Evolutionary conservation across 2,329 filamentous ascomycete species (phyloP).

Genomic region (Aspergillus arachidicola): DNA sequence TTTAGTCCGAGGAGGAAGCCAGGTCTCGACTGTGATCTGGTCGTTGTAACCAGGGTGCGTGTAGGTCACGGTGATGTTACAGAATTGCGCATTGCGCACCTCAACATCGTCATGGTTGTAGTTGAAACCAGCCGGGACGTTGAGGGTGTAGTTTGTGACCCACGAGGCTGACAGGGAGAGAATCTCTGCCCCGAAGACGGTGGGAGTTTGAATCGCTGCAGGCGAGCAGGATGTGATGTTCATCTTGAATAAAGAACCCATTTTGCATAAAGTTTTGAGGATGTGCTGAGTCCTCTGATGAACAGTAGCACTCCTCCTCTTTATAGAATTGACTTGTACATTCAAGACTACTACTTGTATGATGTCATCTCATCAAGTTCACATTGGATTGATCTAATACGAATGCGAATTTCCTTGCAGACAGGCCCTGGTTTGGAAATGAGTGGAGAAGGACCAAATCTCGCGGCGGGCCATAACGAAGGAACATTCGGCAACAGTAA

Average conservation of each 20-base stretch:
- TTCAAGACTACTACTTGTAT: no score
- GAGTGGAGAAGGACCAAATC: no score
- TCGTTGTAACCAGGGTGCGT: conserved; percentile 43
- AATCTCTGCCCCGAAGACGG: conserved; percentile 21
- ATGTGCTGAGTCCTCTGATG: no score
- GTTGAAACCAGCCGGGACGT: conserved; percentile 6
- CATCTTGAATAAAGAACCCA: background rate
- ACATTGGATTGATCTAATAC: no score
- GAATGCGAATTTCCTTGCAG: no score
- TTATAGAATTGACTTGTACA: no score
- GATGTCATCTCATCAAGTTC: no score
- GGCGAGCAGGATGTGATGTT: background rate
- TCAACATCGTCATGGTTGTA: conserved; percentile 11
- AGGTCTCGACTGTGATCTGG: conserved; percentile 33
- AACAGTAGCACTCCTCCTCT: no score
- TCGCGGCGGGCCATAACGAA: no score
- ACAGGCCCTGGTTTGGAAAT: no score
- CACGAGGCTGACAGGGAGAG: conserved; percentile 19
- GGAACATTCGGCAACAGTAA: no score
- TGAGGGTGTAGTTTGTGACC: conserved; percentile 18
- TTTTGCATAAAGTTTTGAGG: no score
- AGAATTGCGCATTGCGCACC: conserved; percentile 28
- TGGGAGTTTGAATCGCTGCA: conserved; percentile 13
- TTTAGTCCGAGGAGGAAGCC: conserved; percentile 30
- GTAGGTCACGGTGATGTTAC: conserved; percentile 43